Evolutionary conservation across 1,284 basidiomycete species (phyloP).

Genomic region (Pholiota adiposa): DNA sequence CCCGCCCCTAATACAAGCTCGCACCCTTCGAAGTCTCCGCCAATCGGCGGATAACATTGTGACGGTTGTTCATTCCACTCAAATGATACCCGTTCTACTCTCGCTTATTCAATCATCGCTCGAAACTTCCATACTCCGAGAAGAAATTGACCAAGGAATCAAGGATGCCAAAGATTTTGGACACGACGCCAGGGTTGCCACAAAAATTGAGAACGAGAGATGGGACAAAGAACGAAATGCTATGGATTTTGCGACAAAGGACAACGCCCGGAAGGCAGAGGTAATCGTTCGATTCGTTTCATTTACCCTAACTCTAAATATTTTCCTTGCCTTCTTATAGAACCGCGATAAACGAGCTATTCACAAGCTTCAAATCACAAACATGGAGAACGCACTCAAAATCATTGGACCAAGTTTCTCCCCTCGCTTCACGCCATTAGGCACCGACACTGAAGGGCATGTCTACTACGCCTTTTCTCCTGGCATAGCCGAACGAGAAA

Average conservation of each 20-base stretch:
- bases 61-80: constrained; percentile 51
- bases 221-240: constrained; percentile 36
- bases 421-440: constrained; percentile 51
- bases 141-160: constrained; percentile 59
- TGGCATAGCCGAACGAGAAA: constrained; percentile 48
- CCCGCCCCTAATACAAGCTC: constrained; percentile 47
- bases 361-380: constrained; percentile 41
- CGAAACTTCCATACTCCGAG: constrained; percentile 50
- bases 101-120: constrained; percentile 58
- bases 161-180: constrained; percentile 56
- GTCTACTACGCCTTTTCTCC: constrained; percentile 59
- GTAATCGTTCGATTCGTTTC: constrained; percentile 17
- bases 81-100: constrained; percentile 66
- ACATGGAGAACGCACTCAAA: constrained; percentile 44
- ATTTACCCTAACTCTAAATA: not conserved
- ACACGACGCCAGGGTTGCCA: constrained; percentile 55
- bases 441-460: constrained; percentile 55
- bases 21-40: constrained; percentile 40
- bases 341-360: constrained; percentile 34
- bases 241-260: constrained; percentile 25
- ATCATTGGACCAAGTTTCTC: constrained; percentile 40
- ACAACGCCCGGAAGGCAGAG: constrained; percentile 27
- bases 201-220: constrained; percentile 43
- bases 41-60: constrained; percentile 23
- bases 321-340: constrained; percentile 18